Evolutionary conservation across 305 asterid species (phyloP), one percentile per base, ranked within the genome.

Genomic region (Petunia hybrid): DNA sequence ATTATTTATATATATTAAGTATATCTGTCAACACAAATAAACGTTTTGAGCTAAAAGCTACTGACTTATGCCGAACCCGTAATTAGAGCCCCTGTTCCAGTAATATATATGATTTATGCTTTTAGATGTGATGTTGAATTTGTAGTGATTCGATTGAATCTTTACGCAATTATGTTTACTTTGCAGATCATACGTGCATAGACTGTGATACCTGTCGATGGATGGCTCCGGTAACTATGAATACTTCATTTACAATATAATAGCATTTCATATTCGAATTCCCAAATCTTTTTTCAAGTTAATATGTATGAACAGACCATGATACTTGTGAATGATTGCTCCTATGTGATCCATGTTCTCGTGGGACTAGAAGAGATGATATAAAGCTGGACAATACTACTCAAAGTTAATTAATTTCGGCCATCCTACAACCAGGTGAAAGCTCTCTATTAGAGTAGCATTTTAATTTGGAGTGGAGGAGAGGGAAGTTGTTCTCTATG

Each of bases 131-230:
- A 61, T 42, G 36, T 61, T 77, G 60, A 59, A 35, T 59, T 45
- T 41, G 60, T 14, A 35, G 68, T 61, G 60, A 42, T 61, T 61
- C 56, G 68, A 9, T 60, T 22, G 41, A 46, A 42, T n/a, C 42
- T 16, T 77, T 42, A 60, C 40, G 22, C 4, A 79, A 70, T 63
- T 64, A 22, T 69, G 36, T 75, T 84, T 43, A 36, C 63, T 61
- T 74, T 88, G 89, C 94, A 92, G 97, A 90, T 83, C 85, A 85
- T 74, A 90, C 92, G 10, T 91, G 96, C 89, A 91, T 91, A 69
- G 96, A 91, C 76, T 91, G 96, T 80, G 94, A 90, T 79, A 91
- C 96, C 40, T 89, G 96, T 61, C 92, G 94, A 41, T 91, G 96
- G 96, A 91, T 91, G 94, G 94, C 97, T 84, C 93, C 93, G 88